Base-by-base conservation (phyloP, 1,284 basidiomycete species). In the Ceratobasidium sp. region DNA sequence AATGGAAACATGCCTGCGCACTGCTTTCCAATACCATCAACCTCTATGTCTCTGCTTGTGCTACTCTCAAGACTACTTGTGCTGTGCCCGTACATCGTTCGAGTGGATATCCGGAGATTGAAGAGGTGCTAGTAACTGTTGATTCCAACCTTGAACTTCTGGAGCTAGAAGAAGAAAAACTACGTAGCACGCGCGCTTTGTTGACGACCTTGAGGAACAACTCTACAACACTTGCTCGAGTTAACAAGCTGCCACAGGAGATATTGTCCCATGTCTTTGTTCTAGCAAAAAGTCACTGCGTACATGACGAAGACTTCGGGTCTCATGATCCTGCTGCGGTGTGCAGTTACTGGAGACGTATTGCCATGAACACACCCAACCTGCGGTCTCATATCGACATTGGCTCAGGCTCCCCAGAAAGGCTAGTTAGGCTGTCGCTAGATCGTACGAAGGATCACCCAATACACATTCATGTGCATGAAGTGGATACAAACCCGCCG, bases 201-300 rank as follows among this genome's bases (percentile, higher is more conserved):
- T 18, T 63, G 3, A 9, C 18, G 18, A 7, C 6, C 33, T 18
- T 63, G n/a, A 13, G 39, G 39, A 63, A 42, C 39, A 33, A 42
- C 12, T 63, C 60, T 18, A 63, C 13, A 20, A 40, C 39, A 28
- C 60, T 63, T 18, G 33, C 28, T 13, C 60, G 33, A n/a, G 23
- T 67, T 42, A 67, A 67, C 46, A 51, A 28, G 15, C 66, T 67
- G 13, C 66, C 66, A 9, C 44, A 42, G 7, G 66, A 67, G 39
- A 51, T 67, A 6, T 18, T 67, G 18, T 23, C 39, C 23, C 44
- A 33, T 20, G 44, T 67, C 10, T 67, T 67, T 51, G 39, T 13
- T 5, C n/a, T 63, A 18, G 33, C 39, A n/a, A 40, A 42, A 23
- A 40, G 4, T 13, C 15, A 63, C 15, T 53, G 49, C 46, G 13